Conservation (phyloP, 176 grass and related monocot species). For the Oryza australiensis region DNA sequence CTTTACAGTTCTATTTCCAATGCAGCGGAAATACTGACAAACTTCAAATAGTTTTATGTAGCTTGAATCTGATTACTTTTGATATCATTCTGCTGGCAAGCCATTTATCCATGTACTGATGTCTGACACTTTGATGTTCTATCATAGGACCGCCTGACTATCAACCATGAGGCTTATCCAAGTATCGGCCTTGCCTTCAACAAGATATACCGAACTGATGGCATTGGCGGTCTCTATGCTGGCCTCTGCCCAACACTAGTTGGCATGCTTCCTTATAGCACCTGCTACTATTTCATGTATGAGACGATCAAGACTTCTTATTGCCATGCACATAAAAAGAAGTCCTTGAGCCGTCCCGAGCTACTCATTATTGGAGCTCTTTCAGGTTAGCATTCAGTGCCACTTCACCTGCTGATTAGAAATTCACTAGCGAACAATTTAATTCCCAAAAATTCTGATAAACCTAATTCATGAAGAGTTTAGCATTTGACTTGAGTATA, state of each 20-base stretch:
- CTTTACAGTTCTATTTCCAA: neutral
- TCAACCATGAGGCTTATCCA: constrained; percentile 66
- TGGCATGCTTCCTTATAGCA: constrained; percentile 93
- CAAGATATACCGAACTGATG: constrained; percentile 57
- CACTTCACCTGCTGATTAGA: neutral
- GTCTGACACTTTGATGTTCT: neutral
- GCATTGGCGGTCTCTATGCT: constrained; percentile 69
- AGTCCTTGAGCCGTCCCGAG: constrained; percentile 60
- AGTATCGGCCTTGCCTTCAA: constrained; percentile 64
- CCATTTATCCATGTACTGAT: neutral
- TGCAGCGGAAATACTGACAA: neutral
- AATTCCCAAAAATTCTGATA: neutral
- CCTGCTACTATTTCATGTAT: constrained; percentile 96
- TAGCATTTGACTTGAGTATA: neutral
- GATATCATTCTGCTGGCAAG: neutral
- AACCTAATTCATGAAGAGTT: neutral
- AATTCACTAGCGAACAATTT: neutral
- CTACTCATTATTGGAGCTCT: constrained; percentile 73
- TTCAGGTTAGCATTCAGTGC: constrained; percentile 56
- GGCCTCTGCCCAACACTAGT: constrained; percentile 72
- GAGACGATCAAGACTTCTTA: constrained; percentile 77
- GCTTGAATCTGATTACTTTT: neutral
- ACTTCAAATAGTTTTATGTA: constrained; percentile 8
- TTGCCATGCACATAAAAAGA: constrained; percentile 62
- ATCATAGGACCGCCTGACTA: constrained; percentile 68